Evolutionary conservation across 306 rosid genomes (phyloP).

Genomic region (Lathyrus sativus): DNA sequence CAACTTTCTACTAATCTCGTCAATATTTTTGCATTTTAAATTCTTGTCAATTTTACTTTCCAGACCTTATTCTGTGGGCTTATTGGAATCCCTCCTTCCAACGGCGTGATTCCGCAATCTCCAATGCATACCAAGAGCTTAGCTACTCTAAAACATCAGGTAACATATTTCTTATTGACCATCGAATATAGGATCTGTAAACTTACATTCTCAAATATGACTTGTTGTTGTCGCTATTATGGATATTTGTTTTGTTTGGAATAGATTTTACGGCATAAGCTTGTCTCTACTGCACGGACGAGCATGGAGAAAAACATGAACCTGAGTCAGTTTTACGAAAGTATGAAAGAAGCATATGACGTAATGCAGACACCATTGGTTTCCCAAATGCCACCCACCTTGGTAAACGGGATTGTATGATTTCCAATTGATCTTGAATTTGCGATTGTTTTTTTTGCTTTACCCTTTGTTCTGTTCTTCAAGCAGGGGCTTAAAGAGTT

Average conservation of each 20-base stretch:
- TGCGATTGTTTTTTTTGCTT: slow-evolving; percentile 14
- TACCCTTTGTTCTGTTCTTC: slow-evolving; percentile 32
- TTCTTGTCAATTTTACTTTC: slow-evolving; percentile 33
- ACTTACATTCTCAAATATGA: neutral
- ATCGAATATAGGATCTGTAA: neutral
- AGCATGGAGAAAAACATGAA: slow-evolving; percentile 69
- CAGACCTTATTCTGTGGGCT: slow-evolving; percentile 91
- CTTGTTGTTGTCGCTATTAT: neutral
- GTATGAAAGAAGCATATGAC: slow-evolving; percentile 83
- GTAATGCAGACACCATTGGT: slow-evolving; percentile 93
- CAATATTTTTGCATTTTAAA: slow-evolving; percentile 19
- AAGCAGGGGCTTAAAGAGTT: slow-evolving; percentile 78
- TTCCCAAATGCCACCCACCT: slow-evolving; percentile 73
- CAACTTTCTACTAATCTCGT: slow-evolving; percentile 20
- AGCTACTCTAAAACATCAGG: slow-evolving; percentile 97
- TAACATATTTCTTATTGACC: slow-evolving; percentile 35
- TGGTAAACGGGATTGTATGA: slow-evolving; percentile 54
- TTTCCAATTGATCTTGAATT: slow-evolving; percentile 32
- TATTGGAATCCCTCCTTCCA: slow-evolving; percentile 92
- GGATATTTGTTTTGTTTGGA: slow-evolving; percentile 42
- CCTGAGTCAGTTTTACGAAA: slow-evolving; percentile 77
- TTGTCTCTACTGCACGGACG: slow-evolving; percentile 72
- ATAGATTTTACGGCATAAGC: slow-evolving; percentile 81
- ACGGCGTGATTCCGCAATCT: slow-evolving; percentile 97
- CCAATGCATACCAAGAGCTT: slow-evolving; percentile 98